Conservation (phyloP, 768 basidiomycete species). For the Dendrothele bispora region DNA sequence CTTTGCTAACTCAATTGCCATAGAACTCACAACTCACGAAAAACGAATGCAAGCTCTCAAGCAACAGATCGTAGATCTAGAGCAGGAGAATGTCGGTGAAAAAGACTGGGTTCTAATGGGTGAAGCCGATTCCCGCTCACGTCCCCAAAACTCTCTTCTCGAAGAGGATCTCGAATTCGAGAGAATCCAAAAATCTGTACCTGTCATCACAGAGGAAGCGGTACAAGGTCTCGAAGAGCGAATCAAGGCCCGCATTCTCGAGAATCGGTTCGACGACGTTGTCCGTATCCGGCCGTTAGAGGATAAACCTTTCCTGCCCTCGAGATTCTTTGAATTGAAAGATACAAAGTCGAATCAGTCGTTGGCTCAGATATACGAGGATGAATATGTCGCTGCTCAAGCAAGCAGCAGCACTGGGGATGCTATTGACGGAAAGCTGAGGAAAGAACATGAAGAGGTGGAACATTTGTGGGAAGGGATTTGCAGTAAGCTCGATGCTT, state of each 20-base stretch:
- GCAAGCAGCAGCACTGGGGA: constrained; percentile 54
- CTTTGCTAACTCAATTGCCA: constrained; percentile 20
- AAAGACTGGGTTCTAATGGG: constrained; percentile 95
- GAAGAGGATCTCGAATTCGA: constrained; percentile 97
- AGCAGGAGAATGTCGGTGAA: constrained; percentile 81
- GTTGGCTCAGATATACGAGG: constrained; percentile 94
- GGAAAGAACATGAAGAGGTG: constrained; percentile 88
- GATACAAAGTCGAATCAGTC: constrained; percentile 87
- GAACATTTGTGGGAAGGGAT: constrained; percentile 82
- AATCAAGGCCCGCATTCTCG: constrained; percentile 87
- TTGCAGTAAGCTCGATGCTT: constrained; percentile 85
- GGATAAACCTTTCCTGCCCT: constrained; percentile 89
- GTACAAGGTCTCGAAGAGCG: constrained; percentile 83
- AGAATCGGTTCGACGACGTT: constrained; percentile 89
- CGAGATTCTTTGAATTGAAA: constrained; percentile 83
- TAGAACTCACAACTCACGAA: constrained; percentile 79
- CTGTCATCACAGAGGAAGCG: constrained; percentile 85
- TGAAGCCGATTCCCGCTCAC: constrained; percentile 77
- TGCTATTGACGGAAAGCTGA: constrained; percentile 85
- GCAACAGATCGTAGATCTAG: constrained; percentile 79
- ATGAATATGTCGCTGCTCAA: constrained; percentile 77
- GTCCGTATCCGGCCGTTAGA: constrained; percentile 77
- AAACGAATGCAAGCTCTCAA: constrained; percentile 71
- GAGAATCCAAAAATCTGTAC: constrained; percentile 81
- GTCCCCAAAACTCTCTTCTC: constrained; percentile 89